Percentiles rank a stretch among this genome's conserved stretches.
These are phyloP conservation scores for Aspergillus sergii DNA, from an alignment of 2,329 filamentous ascomycete genomes.

Conservation along the genomic window DNA sequence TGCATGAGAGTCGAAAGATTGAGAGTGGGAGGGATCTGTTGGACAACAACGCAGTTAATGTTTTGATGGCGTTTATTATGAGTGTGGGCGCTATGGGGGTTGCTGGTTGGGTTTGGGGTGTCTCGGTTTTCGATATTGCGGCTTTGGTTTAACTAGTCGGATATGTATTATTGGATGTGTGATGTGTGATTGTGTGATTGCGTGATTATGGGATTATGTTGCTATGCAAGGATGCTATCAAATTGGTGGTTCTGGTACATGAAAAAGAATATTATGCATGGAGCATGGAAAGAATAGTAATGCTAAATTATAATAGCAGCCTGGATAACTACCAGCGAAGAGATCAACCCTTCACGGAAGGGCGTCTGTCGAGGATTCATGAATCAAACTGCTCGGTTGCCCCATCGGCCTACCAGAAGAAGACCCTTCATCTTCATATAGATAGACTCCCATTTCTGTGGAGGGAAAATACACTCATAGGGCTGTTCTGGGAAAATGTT, in stretches of 20 bases:
- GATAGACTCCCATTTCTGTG: slow-evolving; percentile 19
- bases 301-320: not conserved
- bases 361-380: too few species aligned
- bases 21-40: slow-evolving; percentile 73
- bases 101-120: slow-evolving; percentile 37
- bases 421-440: not conserved
- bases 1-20: slow-evolving; percentile 63
- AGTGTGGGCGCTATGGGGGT: slow-evolving; percentile 75
- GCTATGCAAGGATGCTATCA: not conserved
- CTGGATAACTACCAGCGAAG: not conserved
- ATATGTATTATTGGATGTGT: not conserved
- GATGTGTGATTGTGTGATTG: not conserved
- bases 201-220: not conserved
- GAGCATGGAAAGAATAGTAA: not conserved
- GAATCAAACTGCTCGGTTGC: too few species aligned
- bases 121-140: slow-evolving; percentile 19
- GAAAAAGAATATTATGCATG: not conserved
- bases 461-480: slow-evolving; percentile 3
- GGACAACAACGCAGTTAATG: slow-evolving; percentile 95
- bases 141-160: not conserved
- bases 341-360: too few species aligned
- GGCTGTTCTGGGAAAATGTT: slow-evolving; percentile 22
- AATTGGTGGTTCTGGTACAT: not conserved
- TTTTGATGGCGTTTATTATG: slow-evolving; percentile 83
- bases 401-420: not conserved